Base-by-base conservation (phyloP, 805 yeast species). In the Teunomyces lycoperdinae region DNA sequence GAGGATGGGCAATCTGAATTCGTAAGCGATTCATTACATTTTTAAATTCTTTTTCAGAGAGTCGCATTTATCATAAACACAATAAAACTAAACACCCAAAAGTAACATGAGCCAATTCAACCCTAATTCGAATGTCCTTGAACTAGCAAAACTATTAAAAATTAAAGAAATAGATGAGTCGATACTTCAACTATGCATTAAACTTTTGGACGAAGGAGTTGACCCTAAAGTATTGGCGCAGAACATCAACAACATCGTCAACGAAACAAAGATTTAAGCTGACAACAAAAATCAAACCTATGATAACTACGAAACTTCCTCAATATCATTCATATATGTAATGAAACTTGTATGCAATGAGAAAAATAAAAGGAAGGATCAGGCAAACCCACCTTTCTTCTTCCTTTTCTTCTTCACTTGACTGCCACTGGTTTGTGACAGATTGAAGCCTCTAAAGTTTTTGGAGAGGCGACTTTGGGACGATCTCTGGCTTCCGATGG, bases 371-470 rank as follows among this genome's bases (percentile, higher is more conserved):
- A 30, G 38, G 35, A 46, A 32, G 28, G 24, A 38, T 58, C 56
- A 78, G 26, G 74, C 76, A 61, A 79, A 79, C 3, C 83, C 83
- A 11, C 80, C 73, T 48, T 72, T 69, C 52, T 68, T 73, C 58
- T 73, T 76, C 65, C 73, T 77, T 55, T 65, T 70, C 55, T 63
- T 67, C 48, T 47, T 48, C 26, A 39, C 39, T 33, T 55, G 55
- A 13, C 56, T 50, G 1, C 43, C 50, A 30, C 14, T 38, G 3
- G 24, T 20, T 46, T 47, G 54, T 14, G 54, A 51, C 5, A 42
- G 29, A 20, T 28, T 34, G 27, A 42, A 13, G 44, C 24, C 20
- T 36, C 40, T 17, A 24, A 35, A 32, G 41, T 17, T 27, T 26
- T 26, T 38, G 13, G 41, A 24, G 26, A 38, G 13, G 13, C 41